Percentiles rank a stretch among this genome's conserved stretches.
Conservation (phyloP, 2,329 filamentous ascomycete species). For the Ilyonectria robusta region DNA sequence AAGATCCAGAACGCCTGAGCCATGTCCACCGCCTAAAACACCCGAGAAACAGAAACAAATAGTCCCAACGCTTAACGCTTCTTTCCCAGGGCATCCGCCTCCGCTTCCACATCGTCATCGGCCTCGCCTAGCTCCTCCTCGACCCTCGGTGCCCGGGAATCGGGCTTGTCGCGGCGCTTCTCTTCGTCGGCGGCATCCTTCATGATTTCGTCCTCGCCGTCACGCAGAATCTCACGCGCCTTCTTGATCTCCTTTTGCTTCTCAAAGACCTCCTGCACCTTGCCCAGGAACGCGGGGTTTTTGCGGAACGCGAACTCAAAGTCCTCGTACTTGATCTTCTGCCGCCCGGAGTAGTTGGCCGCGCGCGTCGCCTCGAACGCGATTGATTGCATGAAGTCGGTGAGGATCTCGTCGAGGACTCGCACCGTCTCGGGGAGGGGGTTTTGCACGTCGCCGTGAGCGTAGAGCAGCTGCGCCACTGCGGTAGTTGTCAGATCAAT, state of each 20-base stretch:
- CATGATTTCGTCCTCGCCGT: constrained; percentile 74
- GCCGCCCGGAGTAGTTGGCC: constrained; percentile 87
- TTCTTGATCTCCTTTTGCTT: constrained; percentile 90
- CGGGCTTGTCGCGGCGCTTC: constrained; percentile 53
- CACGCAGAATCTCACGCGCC: constrained; percentile 81
- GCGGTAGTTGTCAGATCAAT: constrained; percentile 25
- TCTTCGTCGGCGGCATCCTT: constrained; percentile 65
- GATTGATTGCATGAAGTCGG: constrained; percentile 95
- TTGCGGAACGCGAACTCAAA: constrained; percentile 94
- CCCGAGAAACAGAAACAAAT: constrained; percentile 9
- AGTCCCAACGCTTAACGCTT: constrained; percentile 48
- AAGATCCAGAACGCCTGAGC: constrained; percentile 2
- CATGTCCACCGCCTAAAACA: constrained; percentile 19
- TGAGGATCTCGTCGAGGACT: constrained; percentile 93
- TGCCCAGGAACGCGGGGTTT: constrained; percentile 87
- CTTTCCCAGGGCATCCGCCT: constrained; percentile 58
- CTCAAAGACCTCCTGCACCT: constrained; percentile 90
- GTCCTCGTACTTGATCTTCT: constrained; percentile 98
- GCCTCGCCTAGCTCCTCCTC: constrained; percentile 68
- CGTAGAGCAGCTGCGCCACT: constrained; percentile 84
- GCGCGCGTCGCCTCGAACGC: constrained; percentile 90
- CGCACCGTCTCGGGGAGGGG: constrained; percentile 88
- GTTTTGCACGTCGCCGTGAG: constrained; percentile 82
- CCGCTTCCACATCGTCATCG: constrained; percentile 64
- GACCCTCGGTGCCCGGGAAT: constrained; percentile 48